Base-by-base conservation (phyloP, 2,329 filamentous ascomycete genomes). In the Curvularia sp. region DNA sequence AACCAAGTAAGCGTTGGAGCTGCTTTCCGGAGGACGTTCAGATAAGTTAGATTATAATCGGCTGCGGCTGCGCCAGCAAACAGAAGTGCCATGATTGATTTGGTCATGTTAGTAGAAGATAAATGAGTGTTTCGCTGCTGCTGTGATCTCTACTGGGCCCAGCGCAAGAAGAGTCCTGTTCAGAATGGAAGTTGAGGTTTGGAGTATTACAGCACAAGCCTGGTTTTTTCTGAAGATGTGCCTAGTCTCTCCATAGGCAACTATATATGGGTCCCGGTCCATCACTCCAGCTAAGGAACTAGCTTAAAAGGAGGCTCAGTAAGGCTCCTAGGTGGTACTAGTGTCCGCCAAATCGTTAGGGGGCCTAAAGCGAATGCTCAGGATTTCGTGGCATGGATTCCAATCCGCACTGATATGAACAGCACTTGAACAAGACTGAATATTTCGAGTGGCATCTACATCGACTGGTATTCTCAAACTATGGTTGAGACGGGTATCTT, bases 21-120 rank as follows among this genome's bases (percentile, higher is more conserved):
- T 7, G 46, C 19, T 7, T 3, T 3, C 30, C 48, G 42, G 23
- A 60, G 23, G n/a, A 57, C 13, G 10, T 57, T 30, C 18, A 54
- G 12, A 30, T 51, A 57, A 4, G 48, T 39, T 8, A 55, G 49
- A 15, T 56, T 57, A 1, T 56, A 53, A 19, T 57, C 49, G 27
- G 57, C 57, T 8, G 30, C 27, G 10, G 25, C 28, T 28, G 23
- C 42, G 15, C 42, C 30, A 8, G 28, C 21, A 7, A 59, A 45
- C 13, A 57, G 28, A 8, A 47, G 47, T 10, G 38, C n/a, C 3
- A 39, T 9, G 6, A 55, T 18, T 25, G 23, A 8, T 13, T 19
- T 52, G 7, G 5, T 6, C 48, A 47, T 47, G 10, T 10, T 19
- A 28, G 8, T 12, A 27, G 28, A 12, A 30, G 10, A 30, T 12